Evolutionary conservation across 345 rosid species (phyloP).

Genomic region (Nasturtium officinale): DNA sequence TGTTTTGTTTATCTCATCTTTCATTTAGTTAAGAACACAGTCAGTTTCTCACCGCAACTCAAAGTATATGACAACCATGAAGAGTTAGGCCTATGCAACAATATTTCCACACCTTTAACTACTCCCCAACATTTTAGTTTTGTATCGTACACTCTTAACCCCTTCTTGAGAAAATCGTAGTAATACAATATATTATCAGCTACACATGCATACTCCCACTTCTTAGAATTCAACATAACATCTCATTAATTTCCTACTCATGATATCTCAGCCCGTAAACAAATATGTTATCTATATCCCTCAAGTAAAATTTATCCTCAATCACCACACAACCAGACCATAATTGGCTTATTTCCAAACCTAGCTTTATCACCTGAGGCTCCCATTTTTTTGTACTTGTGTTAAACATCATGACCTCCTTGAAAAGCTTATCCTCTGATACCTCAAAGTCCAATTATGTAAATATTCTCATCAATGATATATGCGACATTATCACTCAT

Average conservation of each 20-base stretch:
- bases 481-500: not conserved
- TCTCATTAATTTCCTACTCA: not conserved
- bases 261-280: not conserved
- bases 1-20: no score
- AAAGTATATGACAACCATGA: not conserved
- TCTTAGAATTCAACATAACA: not conserved
- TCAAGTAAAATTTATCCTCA: not conserved
- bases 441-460: not conserved
- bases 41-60: not conserved
- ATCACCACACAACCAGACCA: not conserved
- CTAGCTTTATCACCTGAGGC: not conserved
- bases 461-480: not conserved
- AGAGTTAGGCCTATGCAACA: no score
- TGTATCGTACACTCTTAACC: not conserved
- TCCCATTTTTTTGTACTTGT: conserved; percentile 1
- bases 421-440: not conserved
- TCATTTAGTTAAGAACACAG: not conserved
- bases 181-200: conserved; percentile 10
- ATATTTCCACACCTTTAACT: not conserved
- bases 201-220: not conserved
- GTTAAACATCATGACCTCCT: not conserved
- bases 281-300: not conserved
- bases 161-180: not conserved
- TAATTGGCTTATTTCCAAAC: not conserved
- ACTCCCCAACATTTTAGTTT: not conserved